phyloP scores from a whole-genome alignment of 257 asterid genomes.

The Ajuga chamaepitys region DNA sequence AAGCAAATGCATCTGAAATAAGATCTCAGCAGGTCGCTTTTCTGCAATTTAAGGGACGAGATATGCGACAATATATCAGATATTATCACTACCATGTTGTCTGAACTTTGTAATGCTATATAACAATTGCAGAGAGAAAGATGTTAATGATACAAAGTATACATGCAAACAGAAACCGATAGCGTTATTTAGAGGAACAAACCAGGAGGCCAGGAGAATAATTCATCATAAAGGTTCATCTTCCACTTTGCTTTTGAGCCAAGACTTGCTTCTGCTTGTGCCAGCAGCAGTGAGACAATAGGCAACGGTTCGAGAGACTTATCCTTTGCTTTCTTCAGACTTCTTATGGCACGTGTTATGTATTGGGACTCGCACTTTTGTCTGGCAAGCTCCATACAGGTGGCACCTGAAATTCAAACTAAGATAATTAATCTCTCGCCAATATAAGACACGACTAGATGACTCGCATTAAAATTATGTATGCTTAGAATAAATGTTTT shows the following conservation, averaged over 20 bases:
- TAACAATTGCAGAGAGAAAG: background rate
- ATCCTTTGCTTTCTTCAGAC: conserved; percentile 69
- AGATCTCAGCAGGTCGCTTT: conserved; percentile 72
- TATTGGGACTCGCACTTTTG: conserved; percentile 63
- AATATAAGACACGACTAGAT: too few species aligned
- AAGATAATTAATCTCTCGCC: background rate
- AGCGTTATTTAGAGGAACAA: conserved; percentile 6
- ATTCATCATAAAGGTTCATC: conserved; percentile 58
- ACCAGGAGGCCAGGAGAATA: conserved; percentile 92
- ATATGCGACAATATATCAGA: background rate
- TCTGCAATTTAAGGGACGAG: conserved; percentile 41
- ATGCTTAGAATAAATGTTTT: background rate
- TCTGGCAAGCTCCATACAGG: conserved; percentile 87
- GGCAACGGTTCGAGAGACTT: conserved; percentile 46
- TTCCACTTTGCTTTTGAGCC: conserved; percentile 75
- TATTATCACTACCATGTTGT: background rate
- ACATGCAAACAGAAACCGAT: background rate
- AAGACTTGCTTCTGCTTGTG: conserved; percentile 91
- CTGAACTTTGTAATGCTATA: background rate
- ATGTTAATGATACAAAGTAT: background rate
- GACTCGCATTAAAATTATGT: background rate
- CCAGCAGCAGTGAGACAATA: conserved; percentile 57
- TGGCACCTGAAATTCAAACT: conserved; percentile 47
- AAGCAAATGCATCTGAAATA: conserved; percentile 83
- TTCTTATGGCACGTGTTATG: conserved; percentile 54